Conservation (phyloP, 2,329 filamentous ascomycete genomes). For the Endothia cerciana region DNA sequence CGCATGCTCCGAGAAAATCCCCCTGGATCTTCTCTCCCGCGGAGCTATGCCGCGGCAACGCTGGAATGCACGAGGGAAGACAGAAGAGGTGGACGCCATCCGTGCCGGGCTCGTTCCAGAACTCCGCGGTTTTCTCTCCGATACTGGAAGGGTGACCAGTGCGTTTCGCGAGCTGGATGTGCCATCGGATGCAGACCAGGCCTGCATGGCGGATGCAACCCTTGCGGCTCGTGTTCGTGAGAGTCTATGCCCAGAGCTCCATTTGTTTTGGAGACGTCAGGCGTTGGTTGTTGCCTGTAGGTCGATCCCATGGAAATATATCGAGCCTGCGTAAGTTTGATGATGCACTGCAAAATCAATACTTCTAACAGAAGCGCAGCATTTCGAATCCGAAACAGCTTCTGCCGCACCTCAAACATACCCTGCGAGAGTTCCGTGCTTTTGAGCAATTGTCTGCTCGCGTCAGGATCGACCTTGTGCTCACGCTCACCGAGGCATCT, state of each 20-base stretch:
- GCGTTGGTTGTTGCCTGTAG: conserved; percentile 12
- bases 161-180: not conserved
- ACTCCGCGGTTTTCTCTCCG: conserved; percentile 3
- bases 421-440: not conserved
- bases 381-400: not conserved
- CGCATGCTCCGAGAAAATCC: not conserved
- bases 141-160: not conserved
- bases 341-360: not conserved
- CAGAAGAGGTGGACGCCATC: conserved; percentile 1
- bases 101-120: not conserved
- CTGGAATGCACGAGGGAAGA: not conserved
- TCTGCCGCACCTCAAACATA: not conserved
- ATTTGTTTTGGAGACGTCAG: conserved; percentile 1
- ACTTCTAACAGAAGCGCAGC: not conserved
- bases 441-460: not conserved
- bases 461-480: not conserved
- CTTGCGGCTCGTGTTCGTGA: not conserved
- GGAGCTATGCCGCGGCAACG: conserved; percentile 12
- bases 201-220: not conserved
- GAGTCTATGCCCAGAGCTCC: not conserved
- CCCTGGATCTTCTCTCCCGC: conserved; percentile 11
- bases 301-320: conserved; percentile 13
- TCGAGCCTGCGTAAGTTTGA: conserved; percentile 2
- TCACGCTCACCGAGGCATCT: conserved; percentile 9
- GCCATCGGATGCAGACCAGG: not conserved